Evolutionary conservation across 192 early-diverging fungal genomes (phyloP), one percentile per base, ranked within the genome.

Genomic region (Oehlia diaphana): DNA sequence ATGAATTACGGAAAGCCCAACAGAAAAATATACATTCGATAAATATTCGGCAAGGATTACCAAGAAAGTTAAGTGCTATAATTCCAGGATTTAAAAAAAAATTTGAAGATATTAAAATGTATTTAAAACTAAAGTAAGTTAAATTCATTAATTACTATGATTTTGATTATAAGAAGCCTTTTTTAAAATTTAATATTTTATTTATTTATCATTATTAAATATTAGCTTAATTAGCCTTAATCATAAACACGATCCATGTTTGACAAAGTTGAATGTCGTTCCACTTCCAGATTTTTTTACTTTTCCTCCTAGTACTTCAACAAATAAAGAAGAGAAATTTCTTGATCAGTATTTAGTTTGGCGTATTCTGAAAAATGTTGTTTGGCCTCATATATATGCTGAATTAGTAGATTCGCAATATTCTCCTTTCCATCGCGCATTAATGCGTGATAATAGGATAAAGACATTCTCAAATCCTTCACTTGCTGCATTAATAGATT

Each of bases 401-500:
- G 21, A 44, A 16, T 23, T 14, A 23, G 23, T 23, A 44, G 69
- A 71, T 6, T 47, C 21, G 44, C 6, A 71, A 8, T 71, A 14
- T 21, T 33, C 28, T 9, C 69, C 69, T 2, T 71, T 71, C 23
- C 16, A 44, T 21, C 69, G 69, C n/a, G 8, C 13, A 71, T 23
- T 71, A 19, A n/a, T 9, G 3, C 69, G 42, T 23, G 69, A 71
- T 71, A 49, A 71, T 12, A 42, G 13, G 9, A 39, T 8, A 44
- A n/a, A 9, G 6, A 47, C 21, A 21, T 71, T 47, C 23, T 16
- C 16, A 23, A 71, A 71, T 71, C 69, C 69, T 47, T 23, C 69
- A 10, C 39, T 71, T n/a, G 69, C 16, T 9, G 69, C 69, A n/a
- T 16, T 71, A 71, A 49, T 71, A 10, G 69, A 71, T 71, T 71